Evolutionary conservation across 306 rosid genomes (phyloP).

Genomic region (Albizia julibrissin): DNA sequence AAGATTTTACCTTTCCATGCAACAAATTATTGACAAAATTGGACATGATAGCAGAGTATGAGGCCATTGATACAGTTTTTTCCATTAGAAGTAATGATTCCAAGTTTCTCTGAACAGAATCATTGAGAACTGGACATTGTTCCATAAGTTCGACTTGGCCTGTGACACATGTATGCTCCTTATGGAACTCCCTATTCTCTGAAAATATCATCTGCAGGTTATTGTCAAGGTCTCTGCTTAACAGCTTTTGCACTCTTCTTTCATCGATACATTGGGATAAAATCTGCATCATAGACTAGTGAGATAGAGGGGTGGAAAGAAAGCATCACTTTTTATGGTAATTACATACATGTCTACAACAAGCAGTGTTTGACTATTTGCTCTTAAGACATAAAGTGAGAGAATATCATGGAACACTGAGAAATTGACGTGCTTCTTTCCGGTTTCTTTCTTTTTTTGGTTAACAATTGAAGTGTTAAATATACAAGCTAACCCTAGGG

Average conservation of each 20-base stretch:
- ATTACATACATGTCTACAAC: constrained; percentile 28
- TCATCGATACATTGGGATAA: constrained; percentile 63
- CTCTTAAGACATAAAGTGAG: background rate
- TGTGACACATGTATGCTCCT: constrained; percentile 38
- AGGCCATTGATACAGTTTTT: constrained; percentile 25
- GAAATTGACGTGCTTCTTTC: background rate
- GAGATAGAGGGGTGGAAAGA: constrained; percentile 26
- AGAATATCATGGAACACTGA: background rate
- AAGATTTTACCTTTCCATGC: constrained; percentile 53
- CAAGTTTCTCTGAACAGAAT: constrained; percentile 38
- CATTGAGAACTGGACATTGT: constrained; percentile 64
- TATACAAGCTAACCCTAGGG: constrained; percentile 14
- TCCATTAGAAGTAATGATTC: constrained; percentile 43
- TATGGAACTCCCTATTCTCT: constrained; percentile 48
- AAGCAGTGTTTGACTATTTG: constrained; percentile 3
- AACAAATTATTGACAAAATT: constrained; percentile 41
- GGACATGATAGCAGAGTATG: constrained; percentile 36
- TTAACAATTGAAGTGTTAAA: constrained; percentile 5
- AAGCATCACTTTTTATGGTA: constrained; percentile 17
- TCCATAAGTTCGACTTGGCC: constrained; percentile 48
- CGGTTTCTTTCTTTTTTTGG: background rate
- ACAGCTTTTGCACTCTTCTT: constrained; percentile 48
- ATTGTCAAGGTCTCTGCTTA: constrained; percentile 51
- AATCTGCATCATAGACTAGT: constrained; percentile 57
- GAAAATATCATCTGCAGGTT: constrained; percentile 49